Conservation (phyloP, 306 rosid species). For the Echinosophora koreensis region DNA sequence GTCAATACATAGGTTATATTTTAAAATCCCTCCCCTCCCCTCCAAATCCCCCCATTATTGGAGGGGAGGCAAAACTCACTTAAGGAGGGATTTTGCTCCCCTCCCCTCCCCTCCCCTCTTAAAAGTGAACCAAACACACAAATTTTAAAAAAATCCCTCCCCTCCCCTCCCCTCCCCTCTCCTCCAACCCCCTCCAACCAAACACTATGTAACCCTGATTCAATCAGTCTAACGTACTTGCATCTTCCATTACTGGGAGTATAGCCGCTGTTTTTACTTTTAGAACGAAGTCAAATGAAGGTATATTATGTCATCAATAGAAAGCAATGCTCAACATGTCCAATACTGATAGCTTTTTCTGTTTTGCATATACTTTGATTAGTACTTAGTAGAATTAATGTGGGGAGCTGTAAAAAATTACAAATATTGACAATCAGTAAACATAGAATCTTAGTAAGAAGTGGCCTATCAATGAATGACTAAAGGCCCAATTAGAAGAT, state of each 20-base stretch:
- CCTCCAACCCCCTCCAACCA: too few relatives aligned
- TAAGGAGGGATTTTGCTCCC: too few relatives aligned
- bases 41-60: too few relatives aligned
- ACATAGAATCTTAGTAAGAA: conserved; percentile 12
- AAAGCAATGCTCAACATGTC: conserved; percentile 30
- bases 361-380: background rate
- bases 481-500: conserved; percentile 27
- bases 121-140: too few relatives aligned
- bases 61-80: too few relatives aligned
- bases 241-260: conserved; percentile 28
- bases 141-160: too few relatives aligned
- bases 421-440: background rate
- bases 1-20: too few relatives aligned
- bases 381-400: background rate
- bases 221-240: conserved; percentile 25
- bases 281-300: conserved; percentile 12
- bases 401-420: conserved; percentile 1
- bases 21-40: too few relatives aligned
- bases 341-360: conserved; percentile 11
- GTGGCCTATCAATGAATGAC: conserved; percentile 23
- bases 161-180: too few relatives aligned
- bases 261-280: conserved; percentile 14
- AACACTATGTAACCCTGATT: conserved; percentile 34
- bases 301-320: conserved; percentile 21
- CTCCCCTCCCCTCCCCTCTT: too few relatives aligned